Evolutionary conservation across 2,329 filamentous ascomycete species (phyloP), one percentile per base, ranked within the genome.

Genomic region (Pestalotiopsis sp.): DNA sequence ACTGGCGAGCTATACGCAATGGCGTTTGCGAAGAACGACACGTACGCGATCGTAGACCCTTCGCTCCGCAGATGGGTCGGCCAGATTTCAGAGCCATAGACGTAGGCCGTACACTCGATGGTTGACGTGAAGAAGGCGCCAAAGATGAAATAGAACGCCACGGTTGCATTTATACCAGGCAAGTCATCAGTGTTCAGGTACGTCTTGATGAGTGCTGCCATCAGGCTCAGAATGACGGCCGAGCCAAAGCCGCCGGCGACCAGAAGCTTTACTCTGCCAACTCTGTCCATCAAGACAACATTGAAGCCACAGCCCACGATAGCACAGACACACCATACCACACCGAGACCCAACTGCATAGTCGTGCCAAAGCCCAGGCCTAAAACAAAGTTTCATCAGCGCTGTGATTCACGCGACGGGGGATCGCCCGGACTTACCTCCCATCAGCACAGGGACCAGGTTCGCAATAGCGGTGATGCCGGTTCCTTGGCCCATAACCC

Each of bases 51-150:
- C 13, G 71, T 67, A 63, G 71, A 68, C 67, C 73, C 71, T 66
- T 76, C 68, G 67, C 72, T 74, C n/a, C 76, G 74, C 4, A 78
- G 65, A 67, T 78, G 76, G 3, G 78, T 80, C 6, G 78, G 78
- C 74, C 76, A 80, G 36, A 80, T 79, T 67, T 80, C 78, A 17
- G 73, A 76, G 12, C 72, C 73, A 61, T 80, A 80, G 17, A 78
- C 76, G 57, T 78, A 79, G 6, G 72, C 66, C 0, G 74, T 73
- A 58, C 75, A 76, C 52, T 78, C 76, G 41, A 77, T 70, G 17
- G 74, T 76, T 4, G 68, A 70, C 4, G 73, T 74, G 63, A 72
- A 78, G 63, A 73, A 72, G n/a, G 71, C 68, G 2, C 65, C 72
- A 14, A 76, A 73, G 17, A 75, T 71, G 67, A 76, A 74, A 56